Conservation (phyloP, 768 basidiomycete species). For the Albatrellus ellisii region DNA sequence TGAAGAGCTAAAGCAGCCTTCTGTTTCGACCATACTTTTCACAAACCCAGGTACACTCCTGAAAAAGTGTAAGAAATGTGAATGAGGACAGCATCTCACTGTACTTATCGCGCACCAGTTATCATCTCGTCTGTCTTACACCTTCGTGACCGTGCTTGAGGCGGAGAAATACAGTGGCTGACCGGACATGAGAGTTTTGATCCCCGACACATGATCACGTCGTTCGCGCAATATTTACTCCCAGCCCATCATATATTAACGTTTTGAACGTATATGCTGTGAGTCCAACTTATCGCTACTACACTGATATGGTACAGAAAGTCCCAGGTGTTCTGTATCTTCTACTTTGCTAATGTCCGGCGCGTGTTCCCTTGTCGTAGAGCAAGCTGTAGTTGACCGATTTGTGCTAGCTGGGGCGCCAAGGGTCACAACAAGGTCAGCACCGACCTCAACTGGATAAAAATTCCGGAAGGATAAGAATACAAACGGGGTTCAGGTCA, state of each 20-base stretch:
- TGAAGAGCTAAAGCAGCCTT: not conserved
- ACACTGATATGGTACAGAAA: not conserved
- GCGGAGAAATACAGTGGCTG: not conserved
- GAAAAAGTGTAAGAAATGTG: not conserved
- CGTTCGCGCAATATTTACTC: slow-evolving; percentile 83
- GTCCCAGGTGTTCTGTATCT: too few species aligned
- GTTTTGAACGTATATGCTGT: slow-evolving; percentile 88
- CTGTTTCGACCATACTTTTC: slow-evolving; percentile 18
- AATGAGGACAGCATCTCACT: not conserved
- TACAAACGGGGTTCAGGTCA: slow-evolving; percentile 77
- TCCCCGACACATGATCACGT: slow-evolving; percentile 98
- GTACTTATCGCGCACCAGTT: slow-evolving; percentile 90
- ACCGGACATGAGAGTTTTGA: slow-evolving; percentile 57
- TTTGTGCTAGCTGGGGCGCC: slow-evolving; percentile 61
- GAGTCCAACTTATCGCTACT: slow-evolving; percentile 14
- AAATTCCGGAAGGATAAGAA: slow-evolving; percentile 42
- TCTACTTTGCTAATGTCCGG: slow-evolving; percentile 74
- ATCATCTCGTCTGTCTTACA: slow-evolving; percentile 71
- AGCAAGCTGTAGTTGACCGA: not conserved
- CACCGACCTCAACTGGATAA: slow-evolving; percentile 78
- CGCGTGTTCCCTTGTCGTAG: slow-evolving; percentile 13
- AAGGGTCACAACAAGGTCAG: slow-evolving; percentile 85
- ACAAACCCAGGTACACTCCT: slow-evolving; percentile 92
- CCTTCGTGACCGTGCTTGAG: slow-evolving; percentile 37
- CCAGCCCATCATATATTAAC: slow-evolving; percentile 92